Evolutionary conservation across 2,329 filamentous ascomycete species (phyloP).

Genomic region (Huntiella bhutanensis): DNA sequence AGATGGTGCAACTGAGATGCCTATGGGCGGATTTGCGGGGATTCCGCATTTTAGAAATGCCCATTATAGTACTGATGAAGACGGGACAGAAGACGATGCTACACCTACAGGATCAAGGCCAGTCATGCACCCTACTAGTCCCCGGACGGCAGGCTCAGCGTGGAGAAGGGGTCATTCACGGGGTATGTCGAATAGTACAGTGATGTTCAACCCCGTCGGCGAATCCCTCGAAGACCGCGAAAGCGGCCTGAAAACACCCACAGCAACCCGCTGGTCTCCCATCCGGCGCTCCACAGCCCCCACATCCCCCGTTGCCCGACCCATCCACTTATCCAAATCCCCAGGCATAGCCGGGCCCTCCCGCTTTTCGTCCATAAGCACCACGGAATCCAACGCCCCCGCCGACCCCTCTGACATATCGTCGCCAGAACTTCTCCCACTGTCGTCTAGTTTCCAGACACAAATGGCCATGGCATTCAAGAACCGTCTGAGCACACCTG

Average conservation of each 20-base stretch:
- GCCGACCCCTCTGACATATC: conserved; percentile 22
- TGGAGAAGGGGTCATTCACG: conserved; percentile 36
- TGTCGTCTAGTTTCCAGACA: conserved; percentile 62
- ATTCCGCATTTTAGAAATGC: background rate
- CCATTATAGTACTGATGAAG: conserved; percentile 14
- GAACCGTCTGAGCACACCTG: conserved; percentile 25
- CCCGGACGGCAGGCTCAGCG: too few relatives aligned
- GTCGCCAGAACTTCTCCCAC: conserved; percentile 40
- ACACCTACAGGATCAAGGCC: conserved; percentile 28
- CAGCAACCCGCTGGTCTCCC: conserved; percentile 26
- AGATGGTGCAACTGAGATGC: too few relatives aligned
- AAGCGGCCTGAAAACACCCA: conserved; percentile 22
- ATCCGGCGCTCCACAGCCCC: conserved; percentile 17
- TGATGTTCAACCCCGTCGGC: conserved; percentile 55
- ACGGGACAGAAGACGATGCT: conserved; percentile 35
- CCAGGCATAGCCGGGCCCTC: conserved; percentile 13
- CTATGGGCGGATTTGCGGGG: background rate
- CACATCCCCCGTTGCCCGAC: conserved; percentile 31
- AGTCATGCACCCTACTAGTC: background rate
- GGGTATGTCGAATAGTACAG: conserved; percentile 64
- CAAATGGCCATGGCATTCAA: conserved; percentile 59
- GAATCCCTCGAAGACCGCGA: conserved; percentile 20
- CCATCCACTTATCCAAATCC: conserved; percentile 27
- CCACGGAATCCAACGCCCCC: conserved; percentile 45
- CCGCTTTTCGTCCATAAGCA: conserved; percentile 1